These are phyloP conservation scores for Didymella glomerata DNA, from an alignment of 2,329 filamentous ascomycete species.

Conservation along the genomic window DNA sequence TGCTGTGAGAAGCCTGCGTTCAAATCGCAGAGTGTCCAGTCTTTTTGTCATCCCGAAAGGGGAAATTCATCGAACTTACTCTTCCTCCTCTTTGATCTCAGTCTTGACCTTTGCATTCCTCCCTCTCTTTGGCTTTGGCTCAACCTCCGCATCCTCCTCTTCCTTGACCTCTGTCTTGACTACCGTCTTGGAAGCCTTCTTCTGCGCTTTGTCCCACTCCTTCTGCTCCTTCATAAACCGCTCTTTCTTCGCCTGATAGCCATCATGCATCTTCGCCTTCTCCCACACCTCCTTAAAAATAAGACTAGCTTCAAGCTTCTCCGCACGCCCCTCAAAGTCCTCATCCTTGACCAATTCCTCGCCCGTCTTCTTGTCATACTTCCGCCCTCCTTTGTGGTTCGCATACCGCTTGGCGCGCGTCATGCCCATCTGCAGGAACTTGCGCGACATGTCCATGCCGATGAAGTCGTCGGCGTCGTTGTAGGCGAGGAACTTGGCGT, in stretches of 20 bases:
- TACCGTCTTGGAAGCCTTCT: conserved; percentile 7
- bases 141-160: not conserved
- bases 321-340: conserved; percentile 56
- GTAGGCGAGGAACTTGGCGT: conserved; percentile 62
- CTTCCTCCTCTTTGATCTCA: not conserved
- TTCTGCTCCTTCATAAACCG: conserved; percentile 59
- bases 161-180: conserved; percentile 11
- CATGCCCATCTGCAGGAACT: conserved; percentile 73
- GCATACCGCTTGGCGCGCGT: conserved; percentile 68
- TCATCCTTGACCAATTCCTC: conserved; percentile 56
- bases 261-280: conserved; percentile 55
- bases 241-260: conserved; percentile 57
- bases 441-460: conserved; percentile 70
- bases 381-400: conserved; percentile 64
- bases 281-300: conserved; percentile 62
- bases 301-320: conserved; percentile 61
- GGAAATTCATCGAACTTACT: not conserved
- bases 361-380: conserved; percentile 58
- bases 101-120: not conserved
- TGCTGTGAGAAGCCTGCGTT: not conserved
- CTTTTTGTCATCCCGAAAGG: not conserved
- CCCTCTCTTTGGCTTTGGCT: not conserved
- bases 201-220: conserved; percentile 49
- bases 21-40: not conserved
- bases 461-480: conserved; percentile 64